Conservation (phyloP, 495 filamentous ascomycete species). For the Barbatosphaeria neglecta region DNA sequence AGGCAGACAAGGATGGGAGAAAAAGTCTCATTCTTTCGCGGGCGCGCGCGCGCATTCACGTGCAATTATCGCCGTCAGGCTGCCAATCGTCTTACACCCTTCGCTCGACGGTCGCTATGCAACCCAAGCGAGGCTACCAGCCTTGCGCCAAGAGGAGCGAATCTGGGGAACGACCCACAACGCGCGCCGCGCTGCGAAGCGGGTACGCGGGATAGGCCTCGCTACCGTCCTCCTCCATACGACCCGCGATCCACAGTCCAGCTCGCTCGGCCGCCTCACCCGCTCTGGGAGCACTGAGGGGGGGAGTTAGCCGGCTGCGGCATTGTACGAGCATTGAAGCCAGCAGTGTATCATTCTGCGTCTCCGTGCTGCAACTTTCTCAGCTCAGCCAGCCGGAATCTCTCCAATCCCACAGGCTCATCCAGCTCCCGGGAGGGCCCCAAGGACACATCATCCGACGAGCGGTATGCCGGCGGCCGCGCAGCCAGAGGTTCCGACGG, state of each 20-base stretch:
- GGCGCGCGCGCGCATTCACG: background rate
- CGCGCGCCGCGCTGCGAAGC: too few species aligned
- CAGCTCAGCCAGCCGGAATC: slow-evolving; percentile 16
- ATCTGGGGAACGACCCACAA: too few species aligned
- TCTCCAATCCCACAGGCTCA: slow-evolving; percentile 28
- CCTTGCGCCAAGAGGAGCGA: background rate
- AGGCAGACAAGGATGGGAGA: too few species aligned
- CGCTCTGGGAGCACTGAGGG: too few species aligned
- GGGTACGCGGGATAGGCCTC: too few species aligned
- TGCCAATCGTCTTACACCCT: slow-evolving; percentile 6
- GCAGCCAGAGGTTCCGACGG: slow-evolving; percentile 9
- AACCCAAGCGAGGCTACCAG: too few species aligned
- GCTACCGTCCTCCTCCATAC: too few species aligned
- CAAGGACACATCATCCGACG: slow-evolving; percentile 16
- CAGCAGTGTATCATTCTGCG: background rate
- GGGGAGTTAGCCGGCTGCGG: too few species aligned
- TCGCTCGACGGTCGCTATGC: background rate
- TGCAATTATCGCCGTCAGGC: background rate
- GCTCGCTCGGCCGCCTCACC: too few species aligned
- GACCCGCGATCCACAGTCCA: too few species aligned
- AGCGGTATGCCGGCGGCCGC: background rate
- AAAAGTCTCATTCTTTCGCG: background rate
- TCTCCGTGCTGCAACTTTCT: slow-evolving; percentile 10
- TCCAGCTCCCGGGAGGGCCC: slow-evolving; percentile 27
- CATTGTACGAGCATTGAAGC: too few species aligned